phyloP scores from a whole-genome alignment of 768 basidiomycete genomes.

The Nidularia sp. region DNA sequence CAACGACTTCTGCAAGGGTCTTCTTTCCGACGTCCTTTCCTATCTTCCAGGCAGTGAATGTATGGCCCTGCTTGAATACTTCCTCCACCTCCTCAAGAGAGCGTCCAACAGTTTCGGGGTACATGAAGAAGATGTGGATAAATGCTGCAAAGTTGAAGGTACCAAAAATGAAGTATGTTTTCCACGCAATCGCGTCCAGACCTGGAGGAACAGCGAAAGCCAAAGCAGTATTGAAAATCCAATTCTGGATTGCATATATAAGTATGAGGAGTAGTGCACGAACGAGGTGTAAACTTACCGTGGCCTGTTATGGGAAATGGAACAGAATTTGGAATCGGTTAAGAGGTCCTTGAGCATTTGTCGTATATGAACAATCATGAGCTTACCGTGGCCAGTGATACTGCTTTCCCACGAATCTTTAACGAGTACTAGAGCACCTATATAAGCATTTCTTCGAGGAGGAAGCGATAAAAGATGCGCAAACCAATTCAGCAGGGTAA shows the following conservation, averaged over 20 bases:
- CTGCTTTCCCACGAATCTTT: conserved; percentile 61
- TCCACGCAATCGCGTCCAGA: conserved; percentile 63
- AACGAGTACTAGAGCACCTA: conserved; percentile 38
- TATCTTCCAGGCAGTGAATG: conserved; percentile 70
- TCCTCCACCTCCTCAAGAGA: conserved; percentile 80
- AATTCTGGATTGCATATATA: conserved; percentile 25
- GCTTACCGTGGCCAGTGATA: conserved; percentile 43
- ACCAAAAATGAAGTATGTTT: conserved; percentile 76
- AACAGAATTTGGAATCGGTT: too few species aligned
- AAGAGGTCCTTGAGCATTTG: background rate
- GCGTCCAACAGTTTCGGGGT: conserved; percentile 71
- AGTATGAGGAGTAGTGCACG: too few species aligned
- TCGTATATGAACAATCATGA: background rate
- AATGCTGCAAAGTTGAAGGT: conserved; percentile 72
- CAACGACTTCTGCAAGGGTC: conserved; percentile 50
- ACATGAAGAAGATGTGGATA: conserved; percentile 74
- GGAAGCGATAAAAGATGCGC: conserved; percentile 1
- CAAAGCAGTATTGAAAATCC: conserved; percentile 71
- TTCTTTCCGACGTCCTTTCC: conserved; percentile 58
- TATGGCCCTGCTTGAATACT: conserved; percentile 65
- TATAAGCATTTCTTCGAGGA: too few species aligned
- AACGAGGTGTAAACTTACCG: too few species aligned
- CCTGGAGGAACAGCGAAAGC: conserved; percentile 75
- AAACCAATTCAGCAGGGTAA: conserved; percentile 63
- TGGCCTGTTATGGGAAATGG: background rate